These are phyloP conservation scores for Cyberlindnera galapagoensis DNA, from an alignment of 805 yeast genomes.

Conservation along the genomic window DNA sequence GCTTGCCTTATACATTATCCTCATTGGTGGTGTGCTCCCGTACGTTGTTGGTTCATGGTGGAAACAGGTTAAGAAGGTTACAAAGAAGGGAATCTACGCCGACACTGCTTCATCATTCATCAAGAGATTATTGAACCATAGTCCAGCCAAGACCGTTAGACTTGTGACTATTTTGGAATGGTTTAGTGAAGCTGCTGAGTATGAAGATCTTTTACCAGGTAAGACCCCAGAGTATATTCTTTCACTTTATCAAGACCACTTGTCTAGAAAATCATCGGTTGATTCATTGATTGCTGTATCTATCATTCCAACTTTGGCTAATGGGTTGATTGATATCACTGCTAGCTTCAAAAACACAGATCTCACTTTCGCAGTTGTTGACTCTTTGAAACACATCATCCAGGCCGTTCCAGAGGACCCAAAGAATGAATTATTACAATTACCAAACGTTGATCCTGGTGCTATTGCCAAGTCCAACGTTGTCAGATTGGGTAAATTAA, in stretches of 20 bases:
- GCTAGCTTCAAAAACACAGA: slow-evolving; percentile 70
- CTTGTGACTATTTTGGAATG: slow-evolving; percentile 50
- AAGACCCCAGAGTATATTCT: slow-evolving; percentile 41
- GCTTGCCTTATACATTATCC: slow-evolving; percentile 54
- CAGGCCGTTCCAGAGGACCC: slow-evolving; percentile 63
- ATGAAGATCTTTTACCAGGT: slow-evolving; percentile 32
- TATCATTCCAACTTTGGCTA: slow-evolving; percentile 56
- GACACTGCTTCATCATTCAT: slow-evolving; percentile 78
- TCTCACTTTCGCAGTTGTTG: slow-evolving; percentile 51
- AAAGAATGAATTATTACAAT: slow-evolving; percentile 67
- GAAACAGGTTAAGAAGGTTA: slow-evolving; percentile 71
- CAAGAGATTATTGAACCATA: slow-evolving; percentile 63
- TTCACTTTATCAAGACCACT: slow-evolving; percentile 47
- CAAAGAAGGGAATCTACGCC: slow-evolving; percentile 76
- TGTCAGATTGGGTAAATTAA: slow-evolving; percentile 61
- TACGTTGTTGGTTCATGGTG: slow-evolving; percentile 84
- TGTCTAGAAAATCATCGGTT: slow-evolving; percentile 38
- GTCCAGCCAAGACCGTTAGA: slow-evolving; percentile 59
- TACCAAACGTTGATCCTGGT: slow-evolving; percentile 61
- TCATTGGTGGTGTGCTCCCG: slow-evolving; percentile 79
- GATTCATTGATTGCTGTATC: slow-evolving; percentile 52
- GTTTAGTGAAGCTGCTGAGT: slow-evolving; percentile 65
- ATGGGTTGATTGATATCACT: slow-evolving; percentile 76
- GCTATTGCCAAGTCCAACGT: slow-evolving; percentile 37
- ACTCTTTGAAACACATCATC: slow-evolving; percentile 60